These are phyloP conservation scores for Xylariaceae sp. DNA, from an alignment of 2,329 filamentous ascomycete genomes.

Conservation along the genomic window DNA sequence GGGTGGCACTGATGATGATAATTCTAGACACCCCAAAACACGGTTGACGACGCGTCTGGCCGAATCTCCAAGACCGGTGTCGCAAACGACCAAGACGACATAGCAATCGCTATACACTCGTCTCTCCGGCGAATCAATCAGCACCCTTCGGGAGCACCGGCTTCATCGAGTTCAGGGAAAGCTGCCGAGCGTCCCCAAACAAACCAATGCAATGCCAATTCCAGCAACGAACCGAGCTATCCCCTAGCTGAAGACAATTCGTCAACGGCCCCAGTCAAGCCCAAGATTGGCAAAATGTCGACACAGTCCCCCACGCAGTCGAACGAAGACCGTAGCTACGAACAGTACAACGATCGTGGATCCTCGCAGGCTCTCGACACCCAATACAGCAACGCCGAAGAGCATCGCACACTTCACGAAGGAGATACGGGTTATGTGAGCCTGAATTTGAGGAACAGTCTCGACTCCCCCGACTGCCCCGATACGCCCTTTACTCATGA, in stretches of 20 bases:
- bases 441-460: constrained; percentile 31
- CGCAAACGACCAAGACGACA: no score
- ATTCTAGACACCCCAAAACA: constrained; percentile 19
- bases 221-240: constrained; percentile 1
- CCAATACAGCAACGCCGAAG: constrained; percentile 21
- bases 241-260: constrained; percentile 1
- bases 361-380: constrained; percentile 26
- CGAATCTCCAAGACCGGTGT: neutral
- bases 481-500: constrained; percentile 10
- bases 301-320: constrained; percentile 54
- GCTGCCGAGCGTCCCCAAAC: constrained; percentile 3
- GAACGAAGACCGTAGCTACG: constrained; percentile 55
- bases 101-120: no score
- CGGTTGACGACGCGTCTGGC: constrained; percentile 19
- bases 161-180: constrained; percentile 3
- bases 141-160: neutral
- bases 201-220: constrained; percentile 11
- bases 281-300: constrained; percentile 36
- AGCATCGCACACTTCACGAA: constrained; percentile 37
- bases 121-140: no score
- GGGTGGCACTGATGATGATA: constrained; percentile 27
- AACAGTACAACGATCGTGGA: constrained; percentile 33
- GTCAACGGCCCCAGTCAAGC: constrained; percentile 11
- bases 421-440: constrained; percentile 49
- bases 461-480: constrained; percentile 21